phyloP scores from a whole-genome alignment of 345 rosid genomes.

The Toxicodendron radicans region DNA sequence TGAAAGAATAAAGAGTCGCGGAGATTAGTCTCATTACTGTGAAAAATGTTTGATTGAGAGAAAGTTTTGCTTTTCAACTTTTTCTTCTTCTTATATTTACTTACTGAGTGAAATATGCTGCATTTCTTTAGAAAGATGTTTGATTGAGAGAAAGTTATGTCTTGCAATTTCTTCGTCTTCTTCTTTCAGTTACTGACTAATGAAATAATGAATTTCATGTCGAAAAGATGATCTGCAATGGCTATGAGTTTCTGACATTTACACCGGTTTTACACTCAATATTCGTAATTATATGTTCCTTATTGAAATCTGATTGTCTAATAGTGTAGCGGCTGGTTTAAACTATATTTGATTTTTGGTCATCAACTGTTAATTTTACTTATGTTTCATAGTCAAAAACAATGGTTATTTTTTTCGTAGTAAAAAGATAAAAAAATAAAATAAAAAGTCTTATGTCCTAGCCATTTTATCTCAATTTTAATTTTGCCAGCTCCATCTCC shows the following conservation, averaged over 20 bases:
- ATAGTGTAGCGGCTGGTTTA: neutral
- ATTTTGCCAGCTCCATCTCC: no score
- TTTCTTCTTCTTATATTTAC: neutral
- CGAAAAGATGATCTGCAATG: no score
- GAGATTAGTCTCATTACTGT: neutral
- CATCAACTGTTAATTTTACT: neutral
- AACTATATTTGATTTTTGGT: neutral
- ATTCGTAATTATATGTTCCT: neutral
- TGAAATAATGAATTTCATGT: no score
- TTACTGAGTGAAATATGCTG: no score
- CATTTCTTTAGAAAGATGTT: no score
- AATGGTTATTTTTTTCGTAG: neutral
- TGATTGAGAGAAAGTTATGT: neutral
- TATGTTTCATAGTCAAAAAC: neutral
- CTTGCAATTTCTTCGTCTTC: neutral
- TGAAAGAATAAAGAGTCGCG: neutral
- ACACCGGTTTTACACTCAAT: neutral
- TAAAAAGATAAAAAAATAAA: neutral
- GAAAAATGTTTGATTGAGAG: neutral
- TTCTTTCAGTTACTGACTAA: no score
- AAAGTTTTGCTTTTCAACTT: neutral
- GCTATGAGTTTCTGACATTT: no score
- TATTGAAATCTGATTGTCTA: neutral
- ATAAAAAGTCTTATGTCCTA: neutral
- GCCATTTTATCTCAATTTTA: slow-evolving; percentile 1